phyloP scores from a whole-genome alignment of 2,329 filamentous ascomycete species.

The Alternaria consortialis region DNA sequence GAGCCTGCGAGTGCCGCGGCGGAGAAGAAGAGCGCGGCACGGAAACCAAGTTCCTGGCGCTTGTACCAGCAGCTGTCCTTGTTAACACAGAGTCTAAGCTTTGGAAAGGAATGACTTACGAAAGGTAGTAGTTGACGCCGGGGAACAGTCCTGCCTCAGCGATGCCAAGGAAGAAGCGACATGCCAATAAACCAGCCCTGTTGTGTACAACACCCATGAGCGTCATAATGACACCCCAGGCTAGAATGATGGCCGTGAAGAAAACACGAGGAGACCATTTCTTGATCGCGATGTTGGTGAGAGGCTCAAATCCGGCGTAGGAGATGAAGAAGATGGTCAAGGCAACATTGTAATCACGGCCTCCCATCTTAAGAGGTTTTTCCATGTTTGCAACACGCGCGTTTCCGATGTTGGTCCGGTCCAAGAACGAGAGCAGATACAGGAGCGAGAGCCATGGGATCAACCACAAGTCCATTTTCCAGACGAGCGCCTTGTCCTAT shows the following conservation, averaged over 20 bases:
- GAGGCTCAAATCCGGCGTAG: conserved; percentile 59
- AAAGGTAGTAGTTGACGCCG: conserved; percentile 64
- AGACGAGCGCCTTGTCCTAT: conserved; percentile 50
- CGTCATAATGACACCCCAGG: conserved; percentile 60
- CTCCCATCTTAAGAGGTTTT: conserved; percentile 50
- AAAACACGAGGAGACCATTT: conserved; percentile 62
- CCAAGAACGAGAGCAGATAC: conserved; percentile 54
- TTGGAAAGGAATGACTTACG: conserved; percentile 48
- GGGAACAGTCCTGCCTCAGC: conserved; percentile 52
- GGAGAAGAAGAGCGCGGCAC: conserved; percentile 68
- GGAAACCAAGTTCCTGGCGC: conserved; percentile 62
- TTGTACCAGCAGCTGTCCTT: conserved; percentile 59
- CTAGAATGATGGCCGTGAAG: conserved; percentile 58
- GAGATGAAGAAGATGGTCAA: conserved; percentile 71
- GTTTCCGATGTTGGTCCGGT: conserved; percentile 57
- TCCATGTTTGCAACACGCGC: conserved; percentile 50
- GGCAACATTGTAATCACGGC: conserved; percentile 70
- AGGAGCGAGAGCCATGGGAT: conserved; percentile 54
- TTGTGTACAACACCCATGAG: conserved; percentile 59
- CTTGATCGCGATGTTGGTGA: conserved; percentile 71
- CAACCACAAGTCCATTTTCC: conserved; percentile 54
- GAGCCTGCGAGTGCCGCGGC: conserved; percentile 67
- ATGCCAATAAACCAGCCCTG: conserved; percentile 45
- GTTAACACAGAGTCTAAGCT: conserved; percentile 6
- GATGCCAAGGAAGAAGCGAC: conserved; percentile 50